Base-by-base conservation (phyloP, 2,329 filamentous ascomycete species). In the Cytospora piceae region DNA sequence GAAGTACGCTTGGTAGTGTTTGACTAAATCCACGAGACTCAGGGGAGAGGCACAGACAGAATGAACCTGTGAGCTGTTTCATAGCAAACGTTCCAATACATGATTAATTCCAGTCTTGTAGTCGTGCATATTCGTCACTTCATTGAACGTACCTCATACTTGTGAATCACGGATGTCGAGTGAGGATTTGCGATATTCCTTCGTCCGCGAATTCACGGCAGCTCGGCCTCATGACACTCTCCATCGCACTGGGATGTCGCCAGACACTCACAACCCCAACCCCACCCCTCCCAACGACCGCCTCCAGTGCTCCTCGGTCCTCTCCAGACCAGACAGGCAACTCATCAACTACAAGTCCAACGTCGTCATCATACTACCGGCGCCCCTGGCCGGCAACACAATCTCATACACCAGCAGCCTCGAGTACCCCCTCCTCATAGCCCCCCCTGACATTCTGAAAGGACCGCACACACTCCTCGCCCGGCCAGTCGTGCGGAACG, bases 381-480 rank as follows among this genome's bases (percentile, higher is more conserved):
- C 75, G 0, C 73, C 74, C 15, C 67, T 74, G 2, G 73, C 69
- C 0, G 78, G 77, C 6, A 80, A 67, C 2, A 80, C 75, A 32
- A 76, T 73, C 49, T 80, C 78, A 29, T 79, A 76, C 37, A 79
- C 72, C 0, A 80, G 64, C 0, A 79, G 68, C 66, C 75, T 78
- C 14, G 74, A 77, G 58, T 76, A 78, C 0, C 75, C 75, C n/a
- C n/a, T n/a, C n/a, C n/a, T n/a, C n/a, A n/a, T n/a, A n/a, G n/a
- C n/a, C n/a, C n/a, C 0, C 75, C 75, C n/a, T 61, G 0, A 54
- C 24, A 32, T 42, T 54, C 49, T 42, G 31, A 14, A 54, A 42
- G 11, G 53, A 42, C 1, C 34, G 49, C 8, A 7, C 32, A 3
- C 58, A 61, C 15, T 61, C 49, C 32, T 57, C 39, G 5, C 58